Conservation (phyloP, 768 basidiomycete species). For the Amanita jacksonii region DNA sequence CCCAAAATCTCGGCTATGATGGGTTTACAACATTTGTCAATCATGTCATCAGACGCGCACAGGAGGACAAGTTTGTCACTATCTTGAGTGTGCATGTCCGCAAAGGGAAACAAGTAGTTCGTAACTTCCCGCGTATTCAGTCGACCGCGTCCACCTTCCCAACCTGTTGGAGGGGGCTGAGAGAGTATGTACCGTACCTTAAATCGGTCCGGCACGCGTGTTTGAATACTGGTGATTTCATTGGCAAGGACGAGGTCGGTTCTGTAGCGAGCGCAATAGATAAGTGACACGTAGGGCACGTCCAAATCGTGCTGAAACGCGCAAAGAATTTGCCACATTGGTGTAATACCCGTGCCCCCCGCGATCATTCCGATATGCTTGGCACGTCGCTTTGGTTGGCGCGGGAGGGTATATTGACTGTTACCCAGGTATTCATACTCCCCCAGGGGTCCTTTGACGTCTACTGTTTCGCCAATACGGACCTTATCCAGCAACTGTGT, state of each 20-base stretch:
- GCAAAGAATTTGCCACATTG: neutral
- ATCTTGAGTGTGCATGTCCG: neutral
- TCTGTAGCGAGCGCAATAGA: no score
- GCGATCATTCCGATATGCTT: no score
- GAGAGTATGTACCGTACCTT: neutral
- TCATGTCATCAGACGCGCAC: neutral
- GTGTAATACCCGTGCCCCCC: no score
- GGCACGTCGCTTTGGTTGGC: slow-evolving; percentile 20
- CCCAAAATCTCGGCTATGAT: neutral
- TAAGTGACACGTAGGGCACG: neutral
- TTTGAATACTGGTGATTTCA: no score
- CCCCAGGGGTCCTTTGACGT: slow-evolving; percentile 53
- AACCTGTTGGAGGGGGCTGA: neutral
- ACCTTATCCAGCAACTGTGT: slow-evolving; percentile 36
- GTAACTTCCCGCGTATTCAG: no score
- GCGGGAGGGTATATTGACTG: slow-evolving; percentile 24
- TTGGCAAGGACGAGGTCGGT: no score
- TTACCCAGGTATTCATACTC: slow-evolving; percentile 42
- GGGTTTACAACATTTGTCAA: neutral
- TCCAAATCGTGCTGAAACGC: slow-evolving; percentile 7
- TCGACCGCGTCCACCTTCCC: neutral
- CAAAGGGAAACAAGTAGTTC: no score
- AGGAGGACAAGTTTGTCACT: no score
- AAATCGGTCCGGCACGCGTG: no score
- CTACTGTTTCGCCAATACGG: slow-evolving; percentile 36